phyloP scores from a whole-genome alignment of 169 alveolate genomes.

The Plasmodium chabaudi region DNA sequence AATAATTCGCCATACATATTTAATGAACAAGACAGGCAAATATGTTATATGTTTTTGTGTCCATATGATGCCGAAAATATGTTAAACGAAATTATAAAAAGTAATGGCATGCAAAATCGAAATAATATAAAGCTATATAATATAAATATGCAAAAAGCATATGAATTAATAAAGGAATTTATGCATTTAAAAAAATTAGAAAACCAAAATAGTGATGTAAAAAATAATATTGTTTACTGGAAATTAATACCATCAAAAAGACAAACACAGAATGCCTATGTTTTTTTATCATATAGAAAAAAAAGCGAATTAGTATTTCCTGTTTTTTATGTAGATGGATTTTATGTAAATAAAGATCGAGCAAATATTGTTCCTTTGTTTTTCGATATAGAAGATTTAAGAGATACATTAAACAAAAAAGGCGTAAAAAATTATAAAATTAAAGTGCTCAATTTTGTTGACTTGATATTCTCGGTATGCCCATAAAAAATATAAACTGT shows the following conservation, averaged over 20 bases:
- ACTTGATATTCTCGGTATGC: slow-evolving; percentile 54
- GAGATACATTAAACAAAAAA: slow-evolving; percentile 7
- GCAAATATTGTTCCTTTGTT: slow-evolving; percentile 38
- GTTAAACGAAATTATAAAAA: slow-evolving; percentile 53
- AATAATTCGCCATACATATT: slow-evolving; percentile 69
- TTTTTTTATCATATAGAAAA: slow-evolving; percentile 48
- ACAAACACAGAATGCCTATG: slow-evolving; percentile 45
- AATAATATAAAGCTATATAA: slow-evolving; percentile 45
- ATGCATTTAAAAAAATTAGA: slow-evolving; percentile 42
- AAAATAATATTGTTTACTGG: slow-evolving; percentile 57
- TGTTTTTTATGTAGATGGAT: slow-evolving; percentile 60
- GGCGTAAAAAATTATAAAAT: slow-evolving; percentile 17
- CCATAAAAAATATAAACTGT: background rate
- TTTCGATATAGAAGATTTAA: slow-evolving; percentile 69
- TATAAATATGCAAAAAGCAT: slow-evolving; percentile 61
- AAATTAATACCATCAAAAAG: slow-evolving; percentile 53
- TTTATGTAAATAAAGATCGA: slow-evolving; percentile 27
- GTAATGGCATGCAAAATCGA: slow-evolving; percentile 46
- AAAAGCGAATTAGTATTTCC: slow-evolving; percentile 58
- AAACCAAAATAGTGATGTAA: slow-evolving; percentile 12
- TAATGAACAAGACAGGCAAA: slow-evolving; percentile 66
- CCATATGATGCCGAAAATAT: slow-evolving; percentile 71
- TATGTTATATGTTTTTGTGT: slow-evolving; percentile 62
- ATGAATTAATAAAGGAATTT: slow-evolving; percentile 50
- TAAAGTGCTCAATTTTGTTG: slow-evolving; percentile 63